Conservation (phyloP, 1,139 yeast genomes). For the Geotrichum carabidarum region DNA sequence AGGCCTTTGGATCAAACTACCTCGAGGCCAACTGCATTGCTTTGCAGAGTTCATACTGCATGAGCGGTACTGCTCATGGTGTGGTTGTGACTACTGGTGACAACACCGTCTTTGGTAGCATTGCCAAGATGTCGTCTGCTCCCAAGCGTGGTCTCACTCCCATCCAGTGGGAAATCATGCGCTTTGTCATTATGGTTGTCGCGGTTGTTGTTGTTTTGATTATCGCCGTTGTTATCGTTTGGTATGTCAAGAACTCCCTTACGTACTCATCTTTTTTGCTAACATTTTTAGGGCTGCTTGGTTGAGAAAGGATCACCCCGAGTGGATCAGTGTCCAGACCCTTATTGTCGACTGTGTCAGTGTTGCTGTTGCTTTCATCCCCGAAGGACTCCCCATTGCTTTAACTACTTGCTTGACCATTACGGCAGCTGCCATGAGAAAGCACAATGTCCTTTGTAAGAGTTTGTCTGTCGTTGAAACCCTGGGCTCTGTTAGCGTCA, state of each 20-base stretch:
- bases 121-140: conserved; percentile 42
- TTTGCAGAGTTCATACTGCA: conserved; percentile 47
- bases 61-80: conserved; percentile 46
- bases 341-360: conserved; percentile 36
- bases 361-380: conserved; percentile 49
- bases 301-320: conserved; percentile 38
- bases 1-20: conserved; percentile 36
- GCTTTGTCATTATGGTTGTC: conserved; percentile 42
- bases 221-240: conserved; percentile 42
- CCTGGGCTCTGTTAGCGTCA: conserved; percentile 46
- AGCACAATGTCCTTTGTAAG: conserved; percentile 44
- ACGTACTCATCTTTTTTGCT: conserved; percentile 41
- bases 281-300: conserved; percentile 37
- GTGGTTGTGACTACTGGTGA: conserved; percentile 45
- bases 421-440: conserved; percentile 46
- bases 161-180: conserved; percentile 43
- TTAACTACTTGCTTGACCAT: conserved; percentile 48
- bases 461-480: conserved; percentile 68
- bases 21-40: conserved; percentile 44
- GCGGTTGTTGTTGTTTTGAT: conserved; percentile 40
- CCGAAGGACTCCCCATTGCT: conserved; percentile 50
- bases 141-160: conserved; percentile 43
- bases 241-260: conserved; percentile 42
- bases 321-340: conserved; percentile 43
- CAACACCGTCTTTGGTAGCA: conserved; percentile 46